Base-by-base conservation (phyloP, 2,329 filamentous ascomycete species). In the Pseudogymnoascus sp. region DNA sequence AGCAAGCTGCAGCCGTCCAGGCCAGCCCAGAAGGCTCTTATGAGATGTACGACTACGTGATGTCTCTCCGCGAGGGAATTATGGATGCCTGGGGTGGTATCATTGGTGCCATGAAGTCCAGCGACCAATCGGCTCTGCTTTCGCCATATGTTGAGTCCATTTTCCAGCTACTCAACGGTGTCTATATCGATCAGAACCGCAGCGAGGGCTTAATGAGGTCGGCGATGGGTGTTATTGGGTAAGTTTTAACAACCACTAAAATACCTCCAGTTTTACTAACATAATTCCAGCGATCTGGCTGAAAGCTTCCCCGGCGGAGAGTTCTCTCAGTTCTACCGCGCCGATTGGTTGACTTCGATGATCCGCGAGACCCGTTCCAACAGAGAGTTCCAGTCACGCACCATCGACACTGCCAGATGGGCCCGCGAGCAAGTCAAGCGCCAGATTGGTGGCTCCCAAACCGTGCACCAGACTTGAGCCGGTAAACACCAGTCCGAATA, bases 51-150 rank as follows among this genome's bases (percentile, higher is more conserved):
- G 93, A 97, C 76, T 99, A 99, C 73, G 88, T 99, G 69, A 85
- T 96, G 66, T 96, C 92, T 18, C 83, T 99, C 58, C 88, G 94
- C 61, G 95, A 99, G 74, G 94, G 93, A 69, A 97, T 99, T 68
- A 96, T 97, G 88, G 94, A 99, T 80, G 94, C 94, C 35, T 99
- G 95, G 92, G 92, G 92, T 70, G 94, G 94, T 68, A 94, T 96
- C 67, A 92, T 99, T 72, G 87, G 93, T 74, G 92, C 94, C 60
- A 92, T 97, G 88, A 96, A 94, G 80, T 78, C 82, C 60, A 90
- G 87, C 71, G 80, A 79, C 71, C 93, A 93, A 80, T 86, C 87
- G 63, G 78, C 84, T 73, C 78, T 85, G 40, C 82, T 97, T 31
- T 83, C 87, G 70, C 89, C 86, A 64, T 96, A 90, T 69, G 85